phyloP scores from a whole-genome alignment of 805 yeast genomes.

The Saccharomycopsis fermentans region DNA sequence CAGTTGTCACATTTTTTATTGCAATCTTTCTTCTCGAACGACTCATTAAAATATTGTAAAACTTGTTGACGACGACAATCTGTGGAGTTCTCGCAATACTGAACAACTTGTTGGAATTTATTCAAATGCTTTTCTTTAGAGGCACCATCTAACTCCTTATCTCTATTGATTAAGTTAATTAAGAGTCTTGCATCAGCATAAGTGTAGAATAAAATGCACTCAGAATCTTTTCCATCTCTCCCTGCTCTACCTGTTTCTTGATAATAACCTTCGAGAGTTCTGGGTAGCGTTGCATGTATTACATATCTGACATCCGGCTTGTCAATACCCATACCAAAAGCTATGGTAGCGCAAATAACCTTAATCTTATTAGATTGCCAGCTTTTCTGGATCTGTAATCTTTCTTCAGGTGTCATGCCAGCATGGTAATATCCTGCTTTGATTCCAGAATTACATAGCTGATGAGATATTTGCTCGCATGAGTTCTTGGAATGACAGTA shows the following conservation, averaged over 20 bases:
- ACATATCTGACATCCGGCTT: conserved; percentile 93
- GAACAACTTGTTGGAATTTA: conserved; percentile 73
- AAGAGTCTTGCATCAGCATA: conserved; percentile 71
- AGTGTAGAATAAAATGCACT: conserved; percentile 74
- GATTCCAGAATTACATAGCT: conserved; percentile 51
- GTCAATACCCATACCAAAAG: conserved; percentile 99
- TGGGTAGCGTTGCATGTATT: conserved; percentile 76
- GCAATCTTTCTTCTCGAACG: conserved; percentile 58
- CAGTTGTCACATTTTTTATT: conserved; percentile 81
- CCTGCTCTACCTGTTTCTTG: conserved; percentile 99
- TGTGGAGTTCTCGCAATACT: conserved; percentile 81
- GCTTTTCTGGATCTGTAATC: conserved; percentile 56
- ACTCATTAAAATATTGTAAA: conserved; percentile 81
- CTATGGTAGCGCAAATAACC: conserved; percentile 93
- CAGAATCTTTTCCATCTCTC: conserved; percentile 78
- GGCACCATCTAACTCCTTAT: conserved; percentile 49
- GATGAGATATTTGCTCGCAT: conserved; percentile 72
- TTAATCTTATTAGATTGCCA: conserved; percentile 74
- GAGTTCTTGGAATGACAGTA: conserved; percentile 86
- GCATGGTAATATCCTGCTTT: conserved; percentile 79
- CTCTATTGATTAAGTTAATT: conserved; percentile 69
- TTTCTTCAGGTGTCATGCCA: conserved; percentile 76
- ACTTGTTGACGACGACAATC: conserved; percentile 90
- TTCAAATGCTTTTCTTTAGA: conserved; percentile 70
- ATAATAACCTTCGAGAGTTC: conserved; percentile 90